Conservation (phyloP, 2,329 filamentous ascomycete genomes). For the Phaeomoniella chlamydospora region DNA sequence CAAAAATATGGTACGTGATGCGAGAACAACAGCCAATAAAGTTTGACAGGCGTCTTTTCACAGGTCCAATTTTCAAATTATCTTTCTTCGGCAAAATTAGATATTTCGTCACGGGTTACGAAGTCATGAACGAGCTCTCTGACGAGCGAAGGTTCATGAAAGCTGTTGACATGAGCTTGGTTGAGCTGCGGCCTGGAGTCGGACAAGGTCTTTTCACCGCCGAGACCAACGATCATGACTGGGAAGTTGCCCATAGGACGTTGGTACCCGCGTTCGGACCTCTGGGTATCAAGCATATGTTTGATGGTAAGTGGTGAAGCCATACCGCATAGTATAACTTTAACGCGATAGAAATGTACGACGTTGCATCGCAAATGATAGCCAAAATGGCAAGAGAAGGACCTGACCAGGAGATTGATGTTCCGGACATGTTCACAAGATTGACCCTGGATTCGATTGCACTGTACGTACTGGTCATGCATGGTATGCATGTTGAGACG, state of each 20-base stretch:
- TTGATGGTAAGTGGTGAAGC: slow-evolving; percentile 4
- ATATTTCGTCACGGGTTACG: slow-evolving; percentile 38
- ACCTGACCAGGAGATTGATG: slow-evolving; percentile 38
- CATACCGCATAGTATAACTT: too few relatives aligned
- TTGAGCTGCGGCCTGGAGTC: slow-evolving; percentile 41
- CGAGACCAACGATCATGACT: slow-evolving; percentile 17
- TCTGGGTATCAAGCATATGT: slow-evolving; percentile 8
- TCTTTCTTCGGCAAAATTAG: slow-evolving; percentile 31
- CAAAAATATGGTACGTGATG: slow-evolving; percentile 6
- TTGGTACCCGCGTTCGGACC: slow-evolving; percentile 9
- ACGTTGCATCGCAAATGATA: slow-evolving; percentile 21
- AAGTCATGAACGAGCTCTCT: slow-evolving; percentile 47
- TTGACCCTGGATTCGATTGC: slow-evolving; percentile 57
- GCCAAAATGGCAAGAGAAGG: slow-evolving; percentile 35
- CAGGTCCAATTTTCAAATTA: slow-evolving; percentile 47
- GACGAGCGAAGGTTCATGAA: slow-evolving; percentile 54
- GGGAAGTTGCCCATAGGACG: slow-evolving; percentile 8
- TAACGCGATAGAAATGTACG: slow-evolving; percentile 23
- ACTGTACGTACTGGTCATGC: slow-evolving; percentile 21
- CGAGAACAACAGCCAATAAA: too few relatives aligned
- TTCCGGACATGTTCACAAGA: slow-evolving; percentile 53
- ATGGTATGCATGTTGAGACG: slow-evolving; percentile 6
- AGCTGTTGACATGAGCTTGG: slow-evolving; percentile 32
- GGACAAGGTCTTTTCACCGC: slow-evolving; percentile 54
- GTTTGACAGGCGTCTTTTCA: slow-evolving; percentile 5